phyloP scores from a whole-genome alignment of 2,329 filamentous ascomycete species.

The Venturia nashicola region DNA sequence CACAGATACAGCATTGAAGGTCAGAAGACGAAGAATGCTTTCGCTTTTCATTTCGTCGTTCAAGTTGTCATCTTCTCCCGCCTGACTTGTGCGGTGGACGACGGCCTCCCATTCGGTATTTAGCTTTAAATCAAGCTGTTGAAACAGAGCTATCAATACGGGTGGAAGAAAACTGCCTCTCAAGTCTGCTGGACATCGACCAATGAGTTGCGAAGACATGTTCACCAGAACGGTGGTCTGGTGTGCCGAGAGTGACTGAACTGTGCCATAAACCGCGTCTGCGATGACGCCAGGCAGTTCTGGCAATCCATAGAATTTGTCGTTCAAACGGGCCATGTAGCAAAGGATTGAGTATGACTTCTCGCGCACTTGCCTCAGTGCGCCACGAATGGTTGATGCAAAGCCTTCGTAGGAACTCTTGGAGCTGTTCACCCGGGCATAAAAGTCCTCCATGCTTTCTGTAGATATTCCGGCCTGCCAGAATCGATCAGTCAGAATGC shows the following conservation, averaged over 20 bases:
- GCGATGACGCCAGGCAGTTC: conserved; percentile 76
- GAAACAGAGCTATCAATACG: conserved; percentile 69
- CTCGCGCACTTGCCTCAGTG: conserved; percentile 80
- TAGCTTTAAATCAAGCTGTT: conserved; percentile 78
- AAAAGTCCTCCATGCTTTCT: conserved; percentile 94
- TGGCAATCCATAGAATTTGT: conserved; percentile 80
- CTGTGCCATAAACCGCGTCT: conserved; percentile 71
- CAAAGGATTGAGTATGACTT: conserved; percentile 90
- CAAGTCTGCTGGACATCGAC: conserved; percentile 74
- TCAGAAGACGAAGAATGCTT: conserved; percentile 85
- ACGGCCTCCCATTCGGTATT: conserved; percentile 76
- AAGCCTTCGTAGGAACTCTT: conserved; percentile 86
- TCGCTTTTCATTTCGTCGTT: conserved; percentile 97
- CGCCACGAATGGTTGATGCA: conserved; percentile 81
- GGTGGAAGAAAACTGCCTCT: conserved; percentile 74
- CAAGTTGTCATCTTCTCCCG: conserved; percentile 60
- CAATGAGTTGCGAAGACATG: conserved; percentile 75
- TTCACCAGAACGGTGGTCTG: conserved; percentile 91
- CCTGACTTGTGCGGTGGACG: conserved; percentile 36
- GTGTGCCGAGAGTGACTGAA: conserved; percentile 73
- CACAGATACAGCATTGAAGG: conserved; percentile 84
- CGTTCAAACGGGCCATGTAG: conserved; percentile 77
- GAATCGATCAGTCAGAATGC: conserved; percentile 86
- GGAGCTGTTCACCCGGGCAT: conserved; percentile 78
- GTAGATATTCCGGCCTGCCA: conserved; percentile 97